A percentile compares a stretch with the other conserved stretches of the same genome.
Evolutionary conservation across 73 alveolate species (phyloP).

Genomic region (Stentor roeselii): DNA sequence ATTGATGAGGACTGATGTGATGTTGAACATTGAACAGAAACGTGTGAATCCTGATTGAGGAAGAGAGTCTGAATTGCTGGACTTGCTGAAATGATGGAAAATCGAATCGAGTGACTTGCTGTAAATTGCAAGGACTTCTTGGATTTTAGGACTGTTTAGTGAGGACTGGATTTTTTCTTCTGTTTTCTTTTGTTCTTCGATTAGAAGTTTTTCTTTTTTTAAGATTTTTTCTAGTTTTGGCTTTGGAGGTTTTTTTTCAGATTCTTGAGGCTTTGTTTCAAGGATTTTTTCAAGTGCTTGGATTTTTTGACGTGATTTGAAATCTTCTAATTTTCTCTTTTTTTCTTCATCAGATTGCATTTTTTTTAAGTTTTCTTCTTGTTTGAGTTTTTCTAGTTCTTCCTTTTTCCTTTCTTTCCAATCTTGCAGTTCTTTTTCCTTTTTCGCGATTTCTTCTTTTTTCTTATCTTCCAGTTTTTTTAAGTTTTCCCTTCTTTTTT

Average conservation of each 20-base stretch:
- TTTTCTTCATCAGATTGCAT: slow-evolving; percentile 5
- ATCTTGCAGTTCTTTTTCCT: slow-evolving; percentile 39
- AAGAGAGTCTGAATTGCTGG: background rate
- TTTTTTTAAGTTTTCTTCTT: slow-evolving; percentile 20
- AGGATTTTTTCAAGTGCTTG: slow-evolving; percentile 15
- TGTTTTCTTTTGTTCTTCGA: slow-evolving; percentile 22
- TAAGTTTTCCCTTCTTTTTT: background rate
- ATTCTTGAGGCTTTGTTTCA: slow-evolving; percentile 2
- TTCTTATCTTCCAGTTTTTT: background rate
- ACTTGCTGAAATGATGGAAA: background rate
- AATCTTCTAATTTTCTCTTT: slow-evolving; percentile 20
- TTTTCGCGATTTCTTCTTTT: slow-evolving; percentile 26
- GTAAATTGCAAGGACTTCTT: background rate
- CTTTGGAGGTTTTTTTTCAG: slow-evolving; percentile 25
- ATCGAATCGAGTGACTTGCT: background rate
- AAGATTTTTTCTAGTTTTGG: slow-evolving; percentile 27
- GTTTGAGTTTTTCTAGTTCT: slow-evolving; percentile 20
- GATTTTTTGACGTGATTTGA: slow-evolving; percentile 3
- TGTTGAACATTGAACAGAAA: background rate
- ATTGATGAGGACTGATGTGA: background rate
- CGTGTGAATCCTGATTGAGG: background rate
- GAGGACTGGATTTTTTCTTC: background rate
- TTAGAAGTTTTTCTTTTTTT: slow-evolving; percentile 5
- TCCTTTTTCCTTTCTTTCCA: slow-evolving; percentile 28
- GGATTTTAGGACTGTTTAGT: background rate